Evolutionary conservation across 345 rosid species (phyloP), one percentile per base, ranked within the genome.

Genomic region (Pugionium cornutum): DNA sequence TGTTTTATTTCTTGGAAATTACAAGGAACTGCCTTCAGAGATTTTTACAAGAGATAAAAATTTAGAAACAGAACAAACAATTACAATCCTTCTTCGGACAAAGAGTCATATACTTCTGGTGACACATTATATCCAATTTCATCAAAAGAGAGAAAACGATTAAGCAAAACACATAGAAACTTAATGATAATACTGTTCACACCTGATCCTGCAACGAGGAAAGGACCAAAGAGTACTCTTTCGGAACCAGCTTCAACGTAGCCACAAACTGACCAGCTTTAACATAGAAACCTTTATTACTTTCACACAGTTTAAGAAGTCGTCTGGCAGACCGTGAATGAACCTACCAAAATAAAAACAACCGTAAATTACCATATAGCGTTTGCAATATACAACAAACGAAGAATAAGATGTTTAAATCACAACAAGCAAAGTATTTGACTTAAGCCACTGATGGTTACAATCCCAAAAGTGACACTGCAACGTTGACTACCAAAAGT

Each of bases 211-310:
- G 92, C 62, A 92, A 76, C 2, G 95, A 77, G 4, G 92, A 85
- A 71, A 92, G 92, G 10, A 77, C 77, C 8, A 74, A 66, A 2
- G 87, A 76, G 71, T 92, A 92, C 70, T 89, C 95, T 66, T 77
- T 79, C 0, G 96, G 98, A 64, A 82, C 89, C 53, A 87, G 95
- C 67, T 83, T 79, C 82, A 92, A 30, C 7, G 96, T 78, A 44
- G 89, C 84, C 56, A 87, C 87, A 76, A 85, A 92, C 66, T 92
- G 96, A 35, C 98, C 95, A 28, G 96, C 98, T 84, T 92, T 92
- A 62, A 84, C 79, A 58, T 87, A 92, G 75, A 92, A 87, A 29
- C 95, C 96, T 83, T 81, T 89, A 61, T 89, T 92, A 30, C 69
- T 77, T 74, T 89, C 89, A 72, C 98, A 92, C 46, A 86, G 75